Conservation (phyloP, 352 stramenopile genomes). For the Phytopythium litorale region DNA sequence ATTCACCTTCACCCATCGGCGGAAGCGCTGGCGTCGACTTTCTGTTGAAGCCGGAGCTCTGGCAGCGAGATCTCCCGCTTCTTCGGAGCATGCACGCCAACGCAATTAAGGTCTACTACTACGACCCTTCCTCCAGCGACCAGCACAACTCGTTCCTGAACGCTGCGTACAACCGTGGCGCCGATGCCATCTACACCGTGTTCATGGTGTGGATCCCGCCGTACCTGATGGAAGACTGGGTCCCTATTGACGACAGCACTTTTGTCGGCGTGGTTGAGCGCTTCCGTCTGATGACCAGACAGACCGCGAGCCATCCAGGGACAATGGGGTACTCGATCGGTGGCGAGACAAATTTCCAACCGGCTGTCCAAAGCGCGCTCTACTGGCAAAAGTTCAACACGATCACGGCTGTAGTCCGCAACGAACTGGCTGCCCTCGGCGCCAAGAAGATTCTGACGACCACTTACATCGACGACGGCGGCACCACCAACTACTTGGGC, state of each 20-base stretch:
- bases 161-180: constrained; percentile 29
- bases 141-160: constrained; percentile 27
- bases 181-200: constrained; percentile 29
- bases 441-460: constrained; percentile 33
- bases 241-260: constrained; percentile 10
- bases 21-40: constrained; percentile 25
- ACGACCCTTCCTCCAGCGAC: constrained; percentile 11
- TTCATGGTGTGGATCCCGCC: constrained; percentile 39
- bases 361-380: constrained; percentile 14
- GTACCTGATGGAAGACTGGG: constrained; percentile 20
- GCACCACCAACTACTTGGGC: constrained; percentile 19
- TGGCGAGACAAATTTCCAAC: constrained; percentile 35
- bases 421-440: constrained; percentile 14
- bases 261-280: constrained; percentile 21
- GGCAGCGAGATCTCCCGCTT: constrained; percentile 26
- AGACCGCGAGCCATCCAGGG: constrained; percentile 23
- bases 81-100: constrained; percentile 35
- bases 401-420: constrained; percentile 20
- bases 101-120: constrained; percentile 34
- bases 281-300: constrained; percentile 29
- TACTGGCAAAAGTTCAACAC: constrained; percentile 35
- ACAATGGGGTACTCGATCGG: constrained; percentile 38
- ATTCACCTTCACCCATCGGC: constrained; percentile 30
- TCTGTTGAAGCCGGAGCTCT: constrained; percentile 23
- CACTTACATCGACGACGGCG: constrained; percentile 34